phyloP scores from a whole-genome alignment of 2,329 filamentous ascomycete species.

The Colletotrichum incanum region DNA sequence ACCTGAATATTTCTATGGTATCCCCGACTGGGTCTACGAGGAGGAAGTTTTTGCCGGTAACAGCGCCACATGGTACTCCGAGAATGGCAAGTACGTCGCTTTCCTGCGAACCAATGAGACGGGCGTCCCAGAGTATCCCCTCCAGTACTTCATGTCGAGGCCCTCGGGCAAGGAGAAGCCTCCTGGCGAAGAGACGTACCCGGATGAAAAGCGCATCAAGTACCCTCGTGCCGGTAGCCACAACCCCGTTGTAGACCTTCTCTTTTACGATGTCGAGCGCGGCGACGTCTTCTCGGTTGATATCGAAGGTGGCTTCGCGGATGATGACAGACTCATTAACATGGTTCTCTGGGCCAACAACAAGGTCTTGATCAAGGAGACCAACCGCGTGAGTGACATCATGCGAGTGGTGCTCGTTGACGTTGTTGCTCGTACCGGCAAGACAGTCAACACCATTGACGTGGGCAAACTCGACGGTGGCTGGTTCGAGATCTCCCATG shows the following conservation, averaged over 20 bases:
- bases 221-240: slow-evolving; percentile 97
- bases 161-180: slow-evolving; percentile 81
- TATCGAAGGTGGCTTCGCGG: slow-evolving; percentile 82
- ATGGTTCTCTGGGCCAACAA: slow-evolving; percentile 92
- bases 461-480: slow-evolving; percentile 91
- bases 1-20: slow-evolving; percentile 90
- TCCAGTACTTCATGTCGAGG: slow-evolving; percentile 92
- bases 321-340: slow-evolving; percentile 90
- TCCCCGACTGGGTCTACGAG: slow-evolving; percentile 96
- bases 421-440: slow-evolving; percentile 79
- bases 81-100: slow-evolving; percentile 84
- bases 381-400: slow-evolving; percentile 94
- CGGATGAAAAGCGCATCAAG: slow-evolving; percentile 92
- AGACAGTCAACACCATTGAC: slow-evolving; percentile 84
- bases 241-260: slow-evolving; percentile 89
- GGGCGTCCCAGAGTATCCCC: slow-evolving; percentile 88
- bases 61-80: slow-evolving; percentile 89
- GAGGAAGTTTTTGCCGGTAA: slow-evolving; percentile 83
- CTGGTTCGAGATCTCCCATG: slow-evolving; percentile 95
- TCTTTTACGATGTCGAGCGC: slow-evolving; percentile 89
- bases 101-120: slow-evolving; percentile 93
- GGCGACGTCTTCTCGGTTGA: slow-evolving; percentile 85
- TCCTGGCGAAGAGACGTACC: slow-evolving; percentile 87
- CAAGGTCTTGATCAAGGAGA: slow-evolving; percentile 90
- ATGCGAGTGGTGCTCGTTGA: slow-evolving; percentile 91